Conservation (phyloP, 176 grass and related monocot species). For the Raddia guianensis region DNA sequence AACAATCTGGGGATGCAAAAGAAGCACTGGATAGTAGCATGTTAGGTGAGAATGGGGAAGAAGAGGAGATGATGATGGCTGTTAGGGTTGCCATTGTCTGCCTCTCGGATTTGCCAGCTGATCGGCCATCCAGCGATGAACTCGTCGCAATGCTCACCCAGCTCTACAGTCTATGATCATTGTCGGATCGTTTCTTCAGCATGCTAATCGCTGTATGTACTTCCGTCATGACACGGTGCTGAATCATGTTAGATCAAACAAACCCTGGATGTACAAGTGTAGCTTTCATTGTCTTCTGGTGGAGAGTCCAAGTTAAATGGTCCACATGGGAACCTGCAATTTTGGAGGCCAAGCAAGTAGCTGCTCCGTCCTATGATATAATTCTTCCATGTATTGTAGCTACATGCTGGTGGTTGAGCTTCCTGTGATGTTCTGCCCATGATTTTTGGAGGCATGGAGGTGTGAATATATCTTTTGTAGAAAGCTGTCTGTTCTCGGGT, state of each 20-base stretch:
- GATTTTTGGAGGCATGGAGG: background rate
- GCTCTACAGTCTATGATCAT: conserved; percentile 68
- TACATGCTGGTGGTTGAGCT: conserved; percentile 27
- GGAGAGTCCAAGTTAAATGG: conserved; percentile 26
- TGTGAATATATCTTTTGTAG: conserved; percentile 42
- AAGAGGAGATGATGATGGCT: conserved; percentile 94
- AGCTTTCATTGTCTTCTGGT: background rate
- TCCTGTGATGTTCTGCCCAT: conserved; percentile 33
- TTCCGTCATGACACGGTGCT: background rate
- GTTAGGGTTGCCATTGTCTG: conserved; percentile 89
- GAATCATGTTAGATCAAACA: conserved; percentile 9
- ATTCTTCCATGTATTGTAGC: conserved; percentile 25
- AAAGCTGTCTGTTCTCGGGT: conserved; percentile 20
- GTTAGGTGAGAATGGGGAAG: conserved; percentile 68
- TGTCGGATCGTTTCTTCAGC: background rate
- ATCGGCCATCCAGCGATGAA: conserved; percentile 94
- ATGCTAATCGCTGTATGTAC: background rate
- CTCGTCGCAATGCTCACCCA: conserved; percentile 86
- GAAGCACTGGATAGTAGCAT: conserved; percentile 74
- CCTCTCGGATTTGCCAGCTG: conserved; percentile 71
- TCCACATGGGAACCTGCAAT: conserved; percentile 1
- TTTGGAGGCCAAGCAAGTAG: conserved; percentile 8
- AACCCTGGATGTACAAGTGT: background rate
- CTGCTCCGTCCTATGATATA: conserved; percentile 2
- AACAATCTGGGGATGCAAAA: conserved; percentile 73